A percentile compares a stretch with the other conserved stretches of the same genome.
These are phyloP conservation scores for Aurifilum marmelostoma DNA, from an alignment of 2,329 filamentous ascomycete genomes.

Conservation along the genomic window DNA sequence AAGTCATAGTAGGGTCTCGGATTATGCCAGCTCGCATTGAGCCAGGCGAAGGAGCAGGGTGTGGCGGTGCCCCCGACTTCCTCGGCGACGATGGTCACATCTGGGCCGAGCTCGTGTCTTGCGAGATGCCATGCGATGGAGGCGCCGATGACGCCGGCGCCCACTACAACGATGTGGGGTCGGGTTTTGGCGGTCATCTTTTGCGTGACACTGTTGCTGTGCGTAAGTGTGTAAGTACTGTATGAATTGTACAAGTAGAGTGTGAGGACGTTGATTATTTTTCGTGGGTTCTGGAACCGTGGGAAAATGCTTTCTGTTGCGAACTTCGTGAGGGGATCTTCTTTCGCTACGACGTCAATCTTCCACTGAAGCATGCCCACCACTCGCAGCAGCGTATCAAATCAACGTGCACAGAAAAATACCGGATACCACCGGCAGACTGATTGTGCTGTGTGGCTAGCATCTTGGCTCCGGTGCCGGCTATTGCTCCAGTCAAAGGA, in stretches of 20 bases:
- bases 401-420: constrained; percentile 5
- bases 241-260: not conserved
- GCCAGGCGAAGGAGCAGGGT: constrained; percentile 40
- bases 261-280: not conserved
- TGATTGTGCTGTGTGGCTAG: not conserved
- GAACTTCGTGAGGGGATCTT: not conserved
- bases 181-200: constrained; percentile 13
- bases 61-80: constrained; percentile 38
- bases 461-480: constrained; percentile 7
- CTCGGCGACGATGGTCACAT: constrained; percentile 37
- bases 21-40: constrained; percentile 37
- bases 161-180: constrained; percentile 34
- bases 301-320: not conserved
- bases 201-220: not conserved
- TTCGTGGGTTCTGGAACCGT: not conserved
- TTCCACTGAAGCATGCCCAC: not conserved
- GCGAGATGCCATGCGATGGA: constrained; percentile 39
- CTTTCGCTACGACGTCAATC: not conserved
- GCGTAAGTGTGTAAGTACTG: not conserved
- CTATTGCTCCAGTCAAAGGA: not conserved
- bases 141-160: constrained; percentile 37
- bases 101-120: constrained; percentile 28
- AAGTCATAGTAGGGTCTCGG: constrained; percentile 37
- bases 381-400: not conserved
- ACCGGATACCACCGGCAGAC: constrained; percentile 6